Base-by-base conservation (phyloP, 345 rosid genomes). In the Trapa bicornis region DNA sequence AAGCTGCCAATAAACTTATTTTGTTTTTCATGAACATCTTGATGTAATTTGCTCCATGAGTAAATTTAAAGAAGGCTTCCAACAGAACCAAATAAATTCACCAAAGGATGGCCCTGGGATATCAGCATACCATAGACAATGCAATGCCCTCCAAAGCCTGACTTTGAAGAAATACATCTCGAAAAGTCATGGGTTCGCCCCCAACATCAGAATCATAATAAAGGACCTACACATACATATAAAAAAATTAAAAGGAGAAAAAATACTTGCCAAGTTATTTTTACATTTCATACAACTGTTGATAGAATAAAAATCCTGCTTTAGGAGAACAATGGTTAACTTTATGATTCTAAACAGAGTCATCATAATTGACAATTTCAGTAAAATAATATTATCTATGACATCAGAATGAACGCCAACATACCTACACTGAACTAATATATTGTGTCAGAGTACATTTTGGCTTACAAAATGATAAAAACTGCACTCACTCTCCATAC, bases 91-190 rank as follows among this genome's bases (percentile, higher is more conserved):
- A 22, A 57, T 57, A 57, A 57, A n/a, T 57, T 57, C 48, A 22
- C 22, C 22, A 22, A 12, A 64, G 50, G 42, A 42, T 42, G 4
- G 4, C 8, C 45, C 4, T 8, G 50, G 42, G 60, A 60, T 33
- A 53, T 61, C 63, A 73, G 67, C 77, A 35, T 83, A 91, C 99
- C 97, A 87, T 88, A 65, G 99, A 89, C 74, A 90, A 68, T 10
- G 80, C 79, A 68, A 94, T 87, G 73, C 89, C 92, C 79, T 94
- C 99, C 76, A 94, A 77, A 72, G 99, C 97, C 77, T 94, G 99
- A 77, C 99, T 94, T 75, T 76, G 96, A 64, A 94, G 91, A 69
- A 94, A 94, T 77, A 94, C 92, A 76, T 91, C 92, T 41, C 87
- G 88, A 72, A 94, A 94, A 65, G 76, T 89, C 79, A 94, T 77